Base-by-base conservation (phyloP, 169 alveolate genomes). In the Theileria equi region DNA sequence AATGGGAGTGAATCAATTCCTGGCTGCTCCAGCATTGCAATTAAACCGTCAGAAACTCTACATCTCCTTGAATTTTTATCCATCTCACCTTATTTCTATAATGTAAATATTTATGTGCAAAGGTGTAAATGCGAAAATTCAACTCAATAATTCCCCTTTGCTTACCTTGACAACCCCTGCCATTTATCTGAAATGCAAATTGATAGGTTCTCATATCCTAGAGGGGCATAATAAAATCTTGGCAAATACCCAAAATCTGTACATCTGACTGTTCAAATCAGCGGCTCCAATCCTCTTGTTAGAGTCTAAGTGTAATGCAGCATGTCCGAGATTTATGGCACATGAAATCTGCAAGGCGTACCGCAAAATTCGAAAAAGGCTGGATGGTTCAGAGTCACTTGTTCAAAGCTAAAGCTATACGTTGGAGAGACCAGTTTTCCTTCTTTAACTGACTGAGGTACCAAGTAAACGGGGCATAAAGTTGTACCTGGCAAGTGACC, bases 321-420 rank as follows among this genome's bases (percentile, higher is more conserved):
- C 16, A 3, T 16, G 19, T 21, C 13, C 36, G 19, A 25, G 31
- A 23, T 11, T 40, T 32, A 38, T 40, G 16, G 25, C 21, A 58
- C 23, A 17, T 28, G 10, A 35, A 8, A 3, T 7, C 49, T 17
- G 28, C 16, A 31, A 52, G 35, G 57, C 73, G 17, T 48, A 84
- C 91, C 89, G 49, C 91, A 84, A 62, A 84, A 84, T 44, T 84
- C 91, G 45, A 84, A 84, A 63, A 77, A 84, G 5, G 91, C 91
- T 2, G 91, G 91, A 47, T 84, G 91, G 26, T 70, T 73, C 34
- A 84, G 43, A 26, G 76, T 64, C 17, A 84, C 91, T 47, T 68
- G 78, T 60, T 84, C 91, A 70, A 69, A 26, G 38, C 72, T 49
- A 45, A 11, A 49, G 53, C 49, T 52, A 53, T 28, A 73, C 10